These are phyloP conservation scores for Vaucheria bursata DNA, from an alignment of 352 stramenopile genomes.

Conservation along the genomic window DNA sequence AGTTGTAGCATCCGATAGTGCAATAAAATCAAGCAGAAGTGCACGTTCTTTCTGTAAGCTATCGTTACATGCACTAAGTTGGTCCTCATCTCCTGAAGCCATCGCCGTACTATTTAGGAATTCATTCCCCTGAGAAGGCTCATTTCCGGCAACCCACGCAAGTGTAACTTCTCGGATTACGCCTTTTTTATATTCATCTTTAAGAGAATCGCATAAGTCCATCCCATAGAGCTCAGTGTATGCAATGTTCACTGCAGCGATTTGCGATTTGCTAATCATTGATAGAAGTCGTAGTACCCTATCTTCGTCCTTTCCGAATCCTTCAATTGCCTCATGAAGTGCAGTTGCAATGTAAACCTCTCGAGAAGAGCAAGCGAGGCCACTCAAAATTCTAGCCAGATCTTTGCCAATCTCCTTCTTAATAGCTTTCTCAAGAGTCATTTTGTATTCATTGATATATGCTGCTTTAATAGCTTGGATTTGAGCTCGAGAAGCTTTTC, in stretches of 20 bases:
- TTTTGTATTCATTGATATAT: conserved; percentile 21
- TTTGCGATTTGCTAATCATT: conserved; percentile 23
- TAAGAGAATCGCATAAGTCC: too few species aligned
- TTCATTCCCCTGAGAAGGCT: conserved; percentile 30
- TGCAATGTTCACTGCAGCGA: too few species aligned
- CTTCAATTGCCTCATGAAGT: conserved; percentile 30
- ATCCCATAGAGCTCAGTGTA: too few species aligned
- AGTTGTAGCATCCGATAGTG: conserved; percentile 19
- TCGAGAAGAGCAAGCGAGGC: conserved; percentile 9
- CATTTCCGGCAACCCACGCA: conserved; percentile 15
- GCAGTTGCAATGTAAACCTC: conserved; percentile 34
- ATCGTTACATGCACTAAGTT: background rate
- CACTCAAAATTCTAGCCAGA: conserved; percentile 5
- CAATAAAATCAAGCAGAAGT: background rate
- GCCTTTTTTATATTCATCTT: too few species aligned
- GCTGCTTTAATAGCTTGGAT: conserved; percentile 43
- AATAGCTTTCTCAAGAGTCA: conserved; percentile 34
- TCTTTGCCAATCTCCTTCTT: conserved; percentile 13
- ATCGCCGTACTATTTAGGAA: too few species aligned
- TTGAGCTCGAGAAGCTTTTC: conserved; percentile 15
- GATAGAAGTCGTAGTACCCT: conserved; percentile 24
- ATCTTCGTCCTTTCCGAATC: conserved; percentile 23
- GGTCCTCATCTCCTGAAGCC: too few species aligned
- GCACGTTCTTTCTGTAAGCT: background rate
- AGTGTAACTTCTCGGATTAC: conserved; percentile 13